These are phyloP conservation scores for Plasmodium gonderi DNA, from an alignment of 169 alveolate species.

Conservation along the genomic window DNA sequence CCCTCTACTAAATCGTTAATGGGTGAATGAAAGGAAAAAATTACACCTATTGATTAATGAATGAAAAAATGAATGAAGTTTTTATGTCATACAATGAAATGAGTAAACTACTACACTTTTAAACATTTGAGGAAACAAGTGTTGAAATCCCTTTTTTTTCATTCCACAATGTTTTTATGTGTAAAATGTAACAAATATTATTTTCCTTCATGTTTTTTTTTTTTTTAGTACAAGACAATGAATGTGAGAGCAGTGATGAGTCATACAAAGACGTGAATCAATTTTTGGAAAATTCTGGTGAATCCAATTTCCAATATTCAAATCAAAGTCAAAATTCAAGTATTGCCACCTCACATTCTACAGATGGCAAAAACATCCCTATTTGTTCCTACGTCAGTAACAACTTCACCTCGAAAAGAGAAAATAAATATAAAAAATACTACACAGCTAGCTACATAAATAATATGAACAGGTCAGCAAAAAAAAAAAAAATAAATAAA, in stretches of 20 bases:
- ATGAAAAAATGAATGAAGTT: constrained; percentile 46
- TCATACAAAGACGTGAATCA: constrained; percentile 61
- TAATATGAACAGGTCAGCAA: constrained; percentile 65
- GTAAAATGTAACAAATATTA: background rate
- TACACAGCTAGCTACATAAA: constrained; percentile 59
- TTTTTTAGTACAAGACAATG: constrained; percentile 67
- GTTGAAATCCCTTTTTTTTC: background rate
- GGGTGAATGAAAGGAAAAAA: constrained; percentile 10
- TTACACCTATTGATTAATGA: background rate
- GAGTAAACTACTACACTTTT: constrained; percentile 15
- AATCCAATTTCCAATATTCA: constrained; percentile 32
- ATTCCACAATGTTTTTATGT: background rate
- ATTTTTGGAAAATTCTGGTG: constrained; percentile 50
- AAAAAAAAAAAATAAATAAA: constrained; percentile 21
- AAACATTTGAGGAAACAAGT: background rate
- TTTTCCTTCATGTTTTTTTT: background rate
- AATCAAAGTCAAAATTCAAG: constrained; percentile 44
- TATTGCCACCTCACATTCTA: constrained; percentile 1
- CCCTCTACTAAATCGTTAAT: background rate
- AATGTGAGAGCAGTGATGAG: constrained; percentile 29
- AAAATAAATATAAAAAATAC: constrained; percentile 24
- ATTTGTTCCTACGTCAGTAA: constrained; percentile 22
- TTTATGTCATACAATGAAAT: constrained; percentile 69
- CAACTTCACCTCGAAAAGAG: constrained; percentile 24
- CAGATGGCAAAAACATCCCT: constrained; percentile 29